Evolutionary conservation across 2,329 filamentous ascomycete genomes (phyloP).

Genomic region (Sordariomycetes sp.): DNA sequence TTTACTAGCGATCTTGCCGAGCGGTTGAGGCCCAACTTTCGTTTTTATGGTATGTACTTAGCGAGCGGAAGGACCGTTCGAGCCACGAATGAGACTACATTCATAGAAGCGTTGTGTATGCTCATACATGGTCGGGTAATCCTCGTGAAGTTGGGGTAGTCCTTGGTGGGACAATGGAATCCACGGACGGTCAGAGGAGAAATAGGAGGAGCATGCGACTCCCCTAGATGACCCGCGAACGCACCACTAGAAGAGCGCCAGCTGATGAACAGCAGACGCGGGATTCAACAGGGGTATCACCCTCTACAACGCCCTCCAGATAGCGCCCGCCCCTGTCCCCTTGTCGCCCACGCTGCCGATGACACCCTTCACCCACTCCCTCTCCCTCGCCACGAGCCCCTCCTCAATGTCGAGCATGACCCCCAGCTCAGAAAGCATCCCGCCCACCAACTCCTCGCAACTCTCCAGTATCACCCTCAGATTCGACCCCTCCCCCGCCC

Average conservation of each 20-base stretch:
- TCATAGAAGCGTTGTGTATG: neutral
- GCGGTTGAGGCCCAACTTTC: neutral
- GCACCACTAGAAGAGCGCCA: neutral
- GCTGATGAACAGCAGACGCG: neutral
- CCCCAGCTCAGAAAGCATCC: constrained; percentile 50
- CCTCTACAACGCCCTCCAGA: constrained; percentile 27
- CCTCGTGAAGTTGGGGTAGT: neutral
- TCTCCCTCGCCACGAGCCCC: constrained; percentile 41
- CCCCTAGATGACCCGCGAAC: too few species aligned
- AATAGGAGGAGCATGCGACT: too few species aligned
- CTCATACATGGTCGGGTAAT: neutral
- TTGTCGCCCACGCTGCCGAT: constrained; percentile 27
- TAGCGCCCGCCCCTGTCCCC: constrained; percentile 26
- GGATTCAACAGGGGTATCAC: neutral
- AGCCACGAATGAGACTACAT: neutral
- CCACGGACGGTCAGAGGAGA: too few species aligned
- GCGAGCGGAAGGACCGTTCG: neutral
- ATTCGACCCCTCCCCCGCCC: constrained; percentile 29
- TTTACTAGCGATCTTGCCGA: neutral
- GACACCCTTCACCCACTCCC: constrained; percentile 42
- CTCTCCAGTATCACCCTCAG: constrained; percentile 32
- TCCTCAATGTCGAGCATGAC: constrained; percentile 48
- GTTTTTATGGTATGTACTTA: neutral
- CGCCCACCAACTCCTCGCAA: constrained; percentile 33
- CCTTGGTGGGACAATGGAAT: neutral